These are phyloP conservation scores for Mycena metata DNA, from an alignment of 768 basidiomycete genomes.

Conservation along the genomic window DNA sequence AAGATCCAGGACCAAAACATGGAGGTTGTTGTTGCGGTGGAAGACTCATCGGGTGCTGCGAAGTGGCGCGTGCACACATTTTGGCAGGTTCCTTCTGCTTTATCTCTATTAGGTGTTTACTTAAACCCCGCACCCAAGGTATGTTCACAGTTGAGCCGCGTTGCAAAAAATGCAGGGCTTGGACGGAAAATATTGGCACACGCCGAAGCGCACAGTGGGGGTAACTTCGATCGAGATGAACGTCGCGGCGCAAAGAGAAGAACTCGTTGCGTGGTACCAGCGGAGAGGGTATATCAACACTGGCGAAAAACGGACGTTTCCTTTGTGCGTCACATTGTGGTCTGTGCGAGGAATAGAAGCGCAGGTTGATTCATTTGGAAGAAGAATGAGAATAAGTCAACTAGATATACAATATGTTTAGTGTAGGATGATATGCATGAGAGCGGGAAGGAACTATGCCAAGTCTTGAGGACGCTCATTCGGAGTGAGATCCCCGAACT, in stretches of 20 bases:
- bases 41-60: constrained; percentile 24
- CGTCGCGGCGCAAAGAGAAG: constrained; percentile 6
- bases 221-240: constrained; percentile 17
- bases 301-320: constrained; percentile 22
- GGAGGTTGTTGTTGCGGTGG: constrained; percentile 22
- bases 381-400: constrained; percentile 20
- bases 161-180: constrained; percentile 21
- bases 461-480: constrained; percentile 9
- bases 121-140: no score
- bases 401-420: constrained; percentile 28
- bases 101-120: no score
- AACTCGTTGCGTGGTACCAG: constrained; percentile 21
- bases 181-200: constrained; percentile 22
- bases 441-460: constrained; percentile 15
- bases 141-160: constrained; percentile 25
- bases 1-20: not conserved
- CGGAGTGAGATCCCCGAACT: constrained; percentile 30
- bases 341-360: not conserved
- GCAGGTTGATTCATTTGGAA: constrained; percentile 1
- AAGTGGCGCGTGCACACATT: constrained; percentile 14
- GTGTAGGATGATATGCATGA: constrained; percentile 9
- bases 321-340: no score
- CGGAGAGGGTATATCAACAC: constrained; percentile 14
- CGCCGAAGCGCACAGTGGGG: constrained; percentile 21
- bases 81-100: constrained; percentile 8